Conservation (phyloP, 2,329 filamentous ascomycete genomes). For the Sclerotinia nivalis region DNA sequence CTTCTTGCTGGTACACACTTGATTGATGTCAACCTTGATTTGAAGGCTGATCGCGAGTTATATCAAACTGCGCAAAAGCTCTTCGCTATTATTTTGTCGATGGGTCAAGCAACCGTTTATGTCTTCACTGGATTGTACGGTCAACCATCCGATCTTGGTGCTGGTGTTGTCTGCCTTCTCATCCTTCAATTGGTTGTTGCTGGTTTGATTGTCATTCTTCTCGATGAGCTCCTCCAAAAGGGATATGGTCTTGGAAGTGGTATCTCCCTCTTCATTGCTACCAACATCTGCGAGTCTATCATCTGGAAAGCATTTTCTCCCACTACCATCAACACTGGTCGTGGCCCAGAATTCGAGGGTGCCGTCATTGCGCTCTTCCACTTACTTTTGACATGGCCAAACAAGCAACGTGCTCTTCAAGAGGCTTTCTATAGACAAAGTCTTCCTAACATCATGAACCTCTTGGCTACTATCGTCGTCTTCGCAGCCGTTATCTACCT, state of each 20-base stretch:
- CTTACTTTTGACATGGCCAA: constrained; percentile 95
- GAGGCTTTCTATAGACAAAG: constrained; percentile 99
- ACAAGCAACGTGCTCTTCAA: constrained; percentile 97
- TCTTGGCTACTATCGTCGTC: constrained; percentile 86
- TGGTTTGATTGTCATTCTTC: constrained; percentile 97
- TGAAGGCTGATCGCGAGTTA: constrained; percentile 98
- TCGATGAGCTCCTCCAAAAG: constrained; percentile 99
- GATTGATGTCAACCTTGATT: constrained; percentile 99
- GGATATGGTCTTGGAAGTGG: constrained; percentile 97
- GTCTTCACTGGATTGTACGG: constrained; percentile 98
- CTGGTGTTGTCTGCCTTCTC: constrained; percentile 96
- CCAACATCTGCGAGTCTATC: constrained; percentile 99
- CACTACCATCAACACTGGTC: constrained; percentile 98
- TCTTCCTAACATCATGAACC: constrained; percentile 99
- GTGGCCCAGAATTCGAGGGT: constrained; percentile 98
- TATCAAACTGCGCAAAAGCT: constrained; percentile 99
- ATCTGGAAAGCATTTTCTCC: constrained; percentile 99
- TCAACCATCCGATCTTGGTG: constrained; percentile 92
- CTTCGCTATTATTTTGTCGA: constrained; percentile 95
- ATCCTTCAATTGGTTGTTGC: constrained; percentile 97
- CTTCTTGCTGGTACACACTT: constrained; percentile 98
- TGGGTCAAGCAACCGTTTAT: constrained; percentile 96
- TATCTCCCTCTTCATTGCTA: constrained; percentile 99
- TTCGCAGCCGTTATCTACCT: constrained; percentile 99
- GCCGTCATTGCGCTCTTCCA: constrained; percentile 98